Evolutionary conservation across 805 yeast species (phyloP), one percentile per base, ranked within the genome.

Genomic region (Candida awuae): DNA sequence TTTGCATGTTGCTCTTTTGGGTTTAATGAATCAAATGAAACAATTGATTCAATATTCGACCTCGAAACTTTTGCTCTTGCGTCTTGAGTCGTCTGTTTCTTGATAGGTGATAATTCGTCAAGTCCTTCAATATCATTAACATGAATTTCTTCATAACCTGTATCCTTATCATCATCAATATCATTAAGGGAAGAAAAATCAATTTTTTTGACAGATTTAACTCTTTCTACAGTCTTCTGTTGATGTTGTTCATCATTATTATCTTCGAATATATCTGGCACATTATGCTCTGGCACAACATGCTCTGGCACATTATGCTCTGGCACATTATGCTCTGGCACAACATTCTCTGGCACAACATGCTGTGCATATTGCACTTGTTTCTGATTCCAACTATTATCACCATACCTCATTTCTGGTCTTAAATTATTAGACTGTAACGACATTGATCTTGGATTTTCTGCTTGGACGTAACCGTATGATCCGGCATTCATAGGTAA

Each of bases 161-260:
- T 51, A 3, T 44, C 50, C 6, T 48, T 50, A 8, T 52, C 57
- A n/a, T 50, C 56, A 20, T 55, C 60, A 34, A 52, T 49, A 13
- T 20, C 34, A 13, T 25, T 23, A 3, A 37, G 12, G 1, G 41
- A 29, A 12, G 39, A 35, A 20, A 40, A 40, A 13, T 40, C 43
- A 32, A 40, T 40, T n/a, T 27, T 40, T n/a, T 26, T 35, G 8
- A 32, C 20, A 2, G 7, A 27, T 22, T 35, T 31, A 6, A 8
- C 15, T 10, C 4, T 16, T 13, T 8, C 12, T 7, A 15, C 6
- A 13, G 17, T 20, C 17, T 20, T 12, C 9, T n/a, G 12, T 26
- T 21, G 34, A 25, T 17, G 12, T 12, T 10, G 27, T 27, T 4
- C 15, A 18, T 14, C 21, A n/a, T n/a, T n/a, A n/a, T n/a, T n/a